Evolutionary conservation across 768 basidiomycete species (phyloP).

Genomic region (Serendipita sp.): DNA sequence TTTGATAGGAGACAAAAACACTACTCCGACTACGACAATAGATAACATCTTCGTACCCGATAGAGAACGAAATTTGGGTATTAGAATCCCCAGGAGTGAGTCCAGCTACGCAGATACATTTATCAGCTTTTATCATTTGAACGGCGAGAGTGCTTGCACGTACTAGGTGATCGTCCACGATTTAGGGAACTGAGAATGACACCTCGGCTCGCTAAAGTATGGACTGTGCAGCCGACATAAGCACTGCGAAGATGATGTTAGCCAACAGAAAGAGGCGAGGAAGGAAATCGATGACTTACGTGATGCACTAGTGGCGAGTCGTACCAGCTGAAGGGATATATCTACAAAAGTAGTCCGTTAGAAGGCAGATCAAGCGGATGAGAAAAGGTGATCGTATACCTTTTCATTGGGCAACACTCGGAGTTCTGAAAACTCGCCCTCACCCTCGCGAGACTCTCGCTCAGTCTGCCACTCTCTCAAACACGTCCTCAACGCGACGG

Average conservation of each 20-base stretch:
- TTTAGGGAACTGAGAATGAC: neutral
- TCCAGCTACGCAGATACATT: neutral
- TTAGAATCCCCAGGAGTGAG: slow-evolving; percentile 5
- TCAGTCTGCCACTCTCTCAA: neutral
- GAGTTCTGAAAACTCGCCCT: neutral
- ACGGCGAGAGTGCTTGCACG: neutral
- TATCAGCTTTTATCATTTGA: neutral
- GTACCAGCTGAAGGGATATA: slow-evolving; percentile 7
- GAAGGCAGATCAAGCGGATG: neutral
- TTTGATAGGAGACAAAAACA: too few relatives aligned
- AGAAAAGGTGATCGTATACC: neutral
- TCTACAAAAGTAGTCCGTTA: neutral
- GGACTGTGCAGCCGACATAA: neutral
- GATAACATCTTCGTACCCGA: too few relatives aligned
- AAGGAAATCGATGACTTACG: neutral
- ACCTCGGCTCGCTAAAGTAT: neutral
- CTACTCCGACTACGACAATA: too few relatives aligned
- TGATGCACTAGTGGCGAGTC: neutral
- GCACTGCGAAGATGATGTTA: neutral
- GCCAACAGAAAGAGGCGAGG: neutral
- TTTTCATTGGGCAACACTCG: slow-evolving; percentile 1
- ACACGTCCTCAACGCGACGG: neutral
- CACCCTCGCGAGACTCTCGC: neutral
- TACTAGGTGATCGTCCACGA: slow-evolving; percentile 6
- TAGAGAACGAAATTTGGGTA: neutral